Base-by-base conservation (phyloP, 176 grass and related monocot species). In the Musa troglodytarum region DNA sequence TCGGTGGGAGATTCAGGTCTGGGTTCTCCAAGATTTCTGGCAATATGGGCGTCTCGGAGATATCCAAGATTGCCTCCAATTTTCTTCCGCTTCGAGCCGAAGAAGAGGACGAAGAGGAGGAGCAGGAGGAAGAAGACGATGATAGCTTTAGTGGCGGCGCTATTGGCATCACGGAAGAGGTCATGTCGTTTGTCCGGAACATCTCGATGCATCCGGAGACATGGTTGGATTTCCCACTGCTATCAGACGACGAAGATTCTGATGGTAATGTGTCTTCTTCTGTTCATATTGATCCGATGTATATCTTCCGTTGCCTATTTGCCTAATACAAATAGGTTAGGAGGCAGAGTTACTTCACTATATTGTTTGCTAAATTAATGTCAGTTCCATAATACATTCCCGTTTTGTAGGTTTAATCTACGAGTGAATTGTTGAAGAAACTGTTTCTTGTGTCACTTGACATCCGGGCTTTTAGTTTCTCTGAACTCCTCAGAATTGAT, bases 201-300 rank as follows among this genome's bases (percentile, higher is more conserved):
- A 99, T 94, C 23, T 86, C 90, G 22, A 91, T 86, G 88, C 90
- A 94, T 79, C 88, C 88, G 8, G 90, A 99, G 81, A 94, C 95
- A 15, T 99, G 90, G 95, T 82, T 94, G 0, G 95, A 94, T 82
- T 99, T 99, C 81, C 95, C 95, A 4, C 74, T 99, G 72, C 76
- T 99, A 16, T 86, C 82, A 74, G 88, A 99, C 1, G 90, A 91
- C 24, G 95, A 93, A 19, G 94, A 94, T 53, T 80, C 82, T 2
- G 90, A 89, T 65, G 88, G 95, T 73, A 62, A 62, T 25, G 84
- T 76, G 26, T 85, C 87, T 84, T 89, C 86, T 66, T 91, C 34
- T 43, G 34, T 43, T 43, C 34, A 43, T 5, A 43, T 83, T 91
- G 81, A 83, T 87, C 11, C 17, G 13, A 68, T 49, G 65, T 68